These are phyloP conservation scores for Lentinula novae-zelandiae DNA, from an alignment of 1,284 basidiomycete species.

Conservation along the genomic window DNA sequence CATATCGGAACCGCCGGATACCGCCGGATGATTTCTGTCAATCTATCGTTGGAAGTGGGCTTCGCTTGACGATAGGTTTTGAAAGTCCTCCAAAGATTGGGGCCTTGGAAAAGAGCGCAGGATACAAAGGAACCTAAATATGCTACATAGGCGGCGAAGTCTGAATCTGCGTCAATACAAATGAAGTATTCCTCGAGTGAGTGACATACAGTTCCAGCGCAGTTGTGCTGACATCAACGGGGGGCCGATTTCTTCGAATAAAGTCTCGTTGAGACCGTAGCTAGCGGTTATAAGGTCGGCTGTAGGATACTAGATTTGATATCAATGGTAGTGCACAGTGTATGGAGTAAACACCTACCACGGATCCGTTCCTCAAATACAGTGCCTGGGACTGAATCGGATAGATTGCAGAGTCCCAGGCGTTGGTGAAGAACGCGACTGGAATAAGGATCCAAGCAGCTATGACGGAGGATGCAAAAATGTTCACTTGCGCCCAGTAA, in stretches of 20 bases:
- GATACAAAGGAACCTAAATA: conserved; percentile 23
- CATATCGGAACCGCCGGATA: conserved; percentile 23
- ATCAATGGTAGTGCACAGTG: neutral
- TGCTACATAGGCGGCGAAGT: conserved; percentile 18
- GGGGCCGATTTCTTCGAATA: conserved; percentile 18
- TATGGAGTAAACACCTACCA: neutral
- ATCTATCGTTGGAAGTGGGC: conserved; percentile 19
- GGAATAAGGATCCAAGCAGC: conserved; percentile 23
- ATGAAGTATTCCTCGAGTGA: neutral
- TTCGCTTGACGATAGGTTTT: conserved; percentile 9
- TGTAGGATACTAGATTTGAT: conserved; percentile 17
- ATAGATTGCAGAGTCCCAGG: conserved; percentile 22
- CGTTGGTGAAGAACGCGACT: conserved; percentile 19
- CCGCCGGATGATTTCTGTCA: conserved; percentile 21
- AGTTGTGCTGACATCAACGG: conserved; percentile 25
- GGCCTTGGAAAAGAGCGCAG: conserved; percentile 22
- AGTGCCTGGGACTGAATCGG: conserved; percentile 21
- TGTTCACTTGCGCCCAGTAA: conserved; percentile 23
- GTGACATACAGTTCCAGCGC: conserved; percentile 21
- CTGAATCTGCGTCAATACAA: neutral
- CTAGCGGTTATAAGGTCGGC: conserved; percentile 18
- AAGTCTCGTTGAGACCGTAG: conserved; percentile 18
- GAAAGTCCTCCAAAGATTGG: conserved; percentile 17
- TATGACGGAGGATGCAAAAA: conserved; percentile 19
- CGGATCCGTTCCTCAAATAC: conserved; percentile 18